Base-by-base conservation (phyloP, 1,284 basidiomycete species). In the Trametes polyzona region DNA sequence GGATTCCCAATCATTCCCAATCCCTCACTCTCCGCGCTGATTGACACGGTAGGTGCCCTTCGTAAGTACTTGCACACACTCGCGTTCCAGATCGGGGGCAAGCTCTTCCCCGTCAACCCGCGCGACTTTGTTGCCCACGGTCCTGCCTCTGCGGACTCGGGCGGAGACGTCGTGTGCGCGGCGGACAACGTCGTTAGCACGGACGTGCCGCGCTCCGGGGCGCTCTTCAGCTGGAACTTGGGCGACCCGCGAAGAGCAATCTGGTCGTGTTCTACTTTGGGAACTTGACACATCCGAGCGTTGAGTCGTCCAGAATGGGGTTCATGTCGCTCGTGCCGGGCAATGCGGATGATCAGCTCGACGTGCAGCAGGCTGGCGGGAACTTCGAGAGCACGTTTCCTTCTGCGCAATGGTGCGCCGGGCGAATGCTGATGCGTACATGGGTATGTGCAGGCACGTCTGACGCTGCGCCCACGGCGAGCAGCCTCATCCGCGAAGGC, bases 301-400 rank as follows among this genome's bases (percentile, higher is more conserved):
- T 73, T 46, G 86, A 90, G 66, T 81, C 82, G 1, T 84, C 88
- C 0, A 79, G 82, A 14, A 81, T 90, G 52, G 88, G 88, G 4
- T 79, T 91, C 54, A 64, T 86, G 41, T 89, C 87, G 10, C 87
- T 84, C 0, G 84, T 90, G 3, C 84, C 86, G 1, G 27, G 58
- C 9, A 76, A 87, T 61, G 84, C 84, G 4, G 67, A 55, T 24
- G 69, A 72, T 1, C 64, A 69, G 47, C 68, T 84, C 43, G 63
- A 68, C 14, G 83, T 83, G 0, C 54, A 66, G 47, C 57, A 68
- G 14, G 68, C 63, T 14, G 56, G 63, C 9, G 55, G 67, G 11
- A 64, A 62, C 44, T 63, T 69, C 9, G 68, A 48, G 47, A 48
- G 68, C 66, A 40, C 14, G 63, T 57, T 9, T 7, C 8, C 5